Base-by-base conservation (phyloP, 768 basidiomycete genomes). In the Punctularia strigosozonata region DNA sequence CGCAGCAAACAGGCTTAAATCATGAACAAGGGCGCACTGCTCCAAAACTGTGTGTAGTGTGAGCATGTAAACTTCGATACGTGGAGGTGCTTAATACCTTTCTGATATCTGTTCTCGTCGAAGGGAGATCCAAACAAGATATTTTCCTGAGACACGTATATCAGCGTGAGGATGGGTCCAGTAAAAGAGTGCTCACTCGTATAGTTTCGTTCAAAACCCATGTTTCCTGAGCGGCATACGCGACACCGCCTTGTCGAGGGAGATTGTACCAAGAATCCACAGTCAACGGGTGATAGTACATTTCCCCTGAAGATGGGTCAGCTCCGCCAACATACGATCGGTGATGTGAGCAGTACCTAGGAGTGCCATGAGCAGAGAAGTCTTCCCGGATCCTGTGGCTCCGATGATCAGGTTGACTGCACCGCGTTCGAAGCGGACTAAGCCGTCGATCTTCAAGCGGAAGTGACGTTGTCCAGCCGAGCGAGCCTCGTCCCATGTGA, bases 101-200 rank as follows among this genome's bases (percentile, higher is more conserved):
- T 53, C 6, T 59, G 53, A 47, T 71, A 72, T 22, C 70, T 51
- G 5, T 52, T 54, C 33, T 64, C 63, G 28, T 74, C 66, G 37
- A 54, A 72, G 0, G 61, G 51, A 5, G 63, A 47, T 0, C 71
- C 71, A 45, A 74, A 74, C n/a, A 73, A 40, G 37, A 74, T 71
- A 42, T 74, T 74, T 15, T 71, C 64, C 61, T 62, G 18, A 2
- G n/a, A 15, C n/a, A 20, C 41, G 12, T 20, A 6, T 30, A 12
- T 30, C 15, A 13, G 22, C 22, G 14, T 22, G 15, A 26, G 22
- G 24, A 25, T 19, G 18, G 15, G n/a, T n/a, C n/a, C 2, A 8
- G 5, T 15, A 15, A 30, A 10, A 19, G 17, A 24, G 8, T 18
- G 23, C 30, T 25, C 18, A 58, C 55, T 46, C 49, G 55, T 44